A percentile compares a stretch with the other conserved stretches of the same genome.
Conservation (phyloP, 768 basidiomycete genomes). For the Collybia sp. region DNA sequence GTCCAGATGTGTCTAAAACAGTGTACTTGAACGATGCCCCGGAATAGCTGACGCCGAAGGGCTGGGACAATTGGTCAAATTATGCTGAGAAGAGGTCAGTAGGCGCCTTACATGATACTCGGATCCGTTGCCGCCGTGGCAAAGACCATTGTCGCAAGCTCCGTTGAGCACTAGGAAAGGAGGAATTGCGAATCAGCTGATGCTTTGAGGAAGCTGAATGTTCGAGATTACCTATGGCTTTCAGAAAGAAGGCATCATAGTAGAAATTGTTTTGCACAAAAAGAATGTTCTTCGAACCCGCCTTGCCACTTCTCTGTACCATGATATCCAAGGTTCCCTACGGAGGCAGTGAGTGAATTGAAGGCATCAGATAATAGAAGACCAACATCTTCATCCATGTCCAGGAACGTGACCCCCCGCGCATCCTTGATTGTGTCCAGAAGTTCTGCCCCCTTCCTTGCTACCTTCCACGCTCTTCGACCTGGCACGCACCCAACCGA, state of each 20-base stretch:
- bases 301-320: slow-evolving; percentile 75
- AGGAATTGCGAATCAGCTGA: too few species aligned
- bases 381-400: slow-evolving; percentile 94
- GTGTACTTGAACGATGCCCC: slow-evolving; percentile 98
- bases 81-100: slow-evolving; percentile 1
- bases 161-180: slow-evolving; percentile 75
- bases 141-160: slow-evolving; percentile 83
- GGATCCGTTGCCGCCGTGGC: slow-evolving; percentile 56
- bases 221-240: slow-evolving; percentile 73
- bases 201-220: too few species aligned
- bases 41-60: slow-evolving; percentile 90
- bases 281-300: slow-evolving; percentile 53
- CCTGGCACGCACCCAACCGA: slow-evolving; percentile 51
- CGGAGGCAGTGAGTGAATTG: background rate
- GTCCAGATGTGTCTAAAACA: slow-evolving; percentile 85
- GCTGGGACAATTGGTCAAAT: slow-evolving; percentile 38
- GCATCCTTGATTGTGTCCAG: slow-evolving; percentile 75
- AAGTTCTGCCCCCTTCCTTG: slow-evolving; percentile 49
- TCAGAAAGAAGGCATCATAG: slow-evolving; percentile 98
- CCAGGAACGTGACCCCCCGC: slow-evolving; percentile 72
- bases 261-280: slow-evolving; percentile 98
- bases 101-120: slow-evolving; percentile 66
- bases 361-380: background rate
- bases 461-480: slow-evolving; percentile 62
- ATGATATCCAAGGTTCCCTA: slow-evolving; percentile 91